Base-by-base conservation (phyloP, 2,329 filamentous ascomycete species). In the Whalleya microplaca region DNA sequence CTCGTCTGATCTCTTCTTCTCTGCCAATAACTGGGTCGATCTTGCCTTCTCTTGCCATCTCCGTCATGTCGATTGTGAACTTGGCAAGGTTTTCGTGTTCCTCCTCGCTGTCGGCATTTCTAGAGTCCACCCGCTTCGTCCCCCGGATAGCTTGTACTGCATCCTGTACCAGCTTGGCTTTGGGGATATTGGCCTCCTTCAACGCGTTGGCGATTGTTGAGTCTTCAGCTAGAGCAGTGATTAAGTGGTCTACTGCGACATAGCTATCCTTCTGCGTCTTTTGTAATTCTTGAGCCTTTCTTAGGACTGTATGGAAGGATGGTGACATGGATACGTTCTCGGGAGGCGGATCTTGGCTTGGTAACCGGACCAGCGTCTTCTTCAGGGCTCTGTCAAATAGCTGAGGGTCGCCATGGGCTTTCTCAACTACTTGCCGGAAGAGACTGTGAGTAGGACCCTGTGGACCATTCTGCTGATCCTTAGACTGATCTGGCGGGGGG, bases 11-110 rank as follows among this genome's bases (percentile, higher is more conserved):
- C 74, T 98, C 95, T 71, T 97, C 94, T 73, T 98, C 94, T 76
- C 94, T 86, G 42, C 94, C 94, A 76, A 98, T 98, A 73, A 98
- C 94, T 2, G 94, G 94, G 72, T 98, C 94, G 55, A 98, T 93
- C 77, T 98, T 98, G 72, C 96, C 96, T 78, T 99, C 95, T 72
- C 93, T 84, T 58, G 95, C 95, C 87, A 97, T 88, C 48, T 91
- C 84, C 10, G 95, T 99, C 92, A 99, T 96, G 76, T 99, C 95
- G 69, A 98, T 95, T 54, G 95, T 98, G 76, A 97, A 99, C 71
- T 98, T 99, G 79, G 93, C 91, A 58, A 99, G 80, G 71, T 96
- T 97, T 76, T 99, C 95, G 69, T 93, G 91, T 69, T 97, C 94
- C 69, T 90, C 83, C 75, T 98, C 95, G 0, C 89, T 87, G 75